These are phyloP conservation scores for Triticum monococcum DNA, from an alignment of 176 grass and related monocot species.

Conservation along the genomic window DNA sequence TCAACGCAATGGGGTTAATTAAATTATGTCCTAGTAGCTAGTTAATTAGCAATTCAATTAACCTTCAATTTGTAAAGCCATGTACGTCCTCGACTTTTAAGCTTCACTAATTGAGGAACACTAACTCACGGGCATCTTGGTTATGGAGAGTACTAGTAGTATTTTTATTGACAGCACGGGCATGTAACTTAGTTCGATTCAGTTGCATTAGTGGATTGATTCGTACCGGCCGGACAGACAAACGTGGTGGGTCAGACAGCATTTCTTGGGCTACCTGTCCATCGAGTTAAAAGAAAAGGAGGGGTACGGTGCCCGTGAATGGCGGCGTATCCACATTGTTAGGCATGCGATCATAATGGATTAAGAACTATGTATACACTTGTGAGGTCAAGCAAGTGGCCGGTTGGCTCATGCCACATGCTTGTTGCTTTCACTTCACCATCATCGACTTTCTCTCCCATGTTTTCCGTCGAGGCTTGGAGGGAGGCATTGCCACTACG, in stretches of 20 bases:
- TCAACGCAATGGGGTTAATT: neutral
- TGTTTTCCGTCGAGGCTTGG: neutral
- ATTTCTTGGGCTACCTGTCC: neutral
- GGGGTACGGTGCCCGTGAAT: neutral
- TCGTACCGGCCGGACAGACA: neutral
- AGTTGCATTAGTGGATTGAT: neutral
- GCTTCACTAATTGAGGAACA: neutral
- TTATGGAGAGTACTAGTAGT: too few species aligned
- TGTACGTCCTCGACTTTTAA: neutral
- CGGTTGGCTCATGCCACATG: neutral
- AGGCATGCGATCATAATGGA: conserved; percentile 5
- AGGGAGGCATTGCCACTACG: neutral
- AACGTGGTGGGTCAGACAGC: conserved; percentile 2
- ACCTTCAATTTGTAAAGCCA: neutral
- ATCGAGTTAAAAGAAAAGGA: too few species aligned
- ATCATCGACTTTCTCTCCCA: neutral
- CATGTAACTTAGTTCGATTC: neutral
- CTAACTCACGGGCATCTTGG: too few species aligned
- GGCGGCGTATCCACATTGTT: conserved; percentile 25
- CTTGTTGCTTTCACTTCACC: neutral
- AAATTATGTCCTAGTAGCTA: neutral
- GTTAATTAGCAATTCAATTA: neutral
- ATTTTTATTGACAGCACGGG: too few species aligned
- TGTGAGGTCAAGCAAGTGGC: neutral
- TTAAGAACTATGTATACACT: neutral